Conservation (phyloP, 257 asterid genomes). For the Lycium ferocissimum region DNA sequence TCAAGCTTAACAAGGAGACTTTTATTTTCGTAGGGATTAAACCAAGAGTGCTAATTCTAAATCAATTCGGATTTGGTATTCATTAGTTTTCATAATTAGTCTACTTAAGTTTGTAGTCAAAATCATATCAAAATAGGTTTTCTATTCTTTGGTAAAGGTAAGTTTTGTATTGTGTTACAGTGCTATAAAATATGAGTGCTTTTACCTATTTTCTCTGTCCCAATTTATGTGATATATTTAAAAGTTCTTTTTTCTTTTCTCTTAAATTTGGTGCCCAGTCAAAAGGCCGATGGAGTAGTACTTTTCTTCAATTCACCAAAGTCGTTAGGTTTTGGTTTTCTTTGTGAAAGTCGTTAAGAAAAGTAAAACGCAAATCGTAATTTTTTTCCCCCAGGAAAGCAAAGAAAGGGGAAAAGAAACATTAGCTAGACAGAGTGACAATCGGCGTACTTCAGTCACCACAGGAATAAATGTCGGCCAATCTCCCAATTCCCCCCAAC, state of each 20-base stretch:
- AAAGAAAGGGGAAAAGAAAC: not conserved
- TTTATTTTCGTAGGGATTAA: not conserved
- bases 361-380: not conserved
- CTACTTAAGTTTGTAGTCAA: not conserved
- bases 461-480: constrained; percentile 34
- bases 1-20: not conserved
- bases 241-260: too few species aligned
- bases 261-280: too few species aligned
- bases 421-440: not conserved
- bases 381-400: not conserved
- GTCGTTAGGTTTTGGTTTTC: not conserved
- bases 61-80: not conserved
- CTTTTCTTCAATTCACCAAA: too few species aligned
- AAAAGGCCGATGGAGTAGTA: too few species aligned
- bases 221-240: too few species aligned
- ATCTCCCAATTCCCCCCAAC: constrained; percentile 20
- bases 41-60: not conserved
- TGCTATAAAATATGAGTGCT: too few species aligned
- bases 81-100: not conserved
- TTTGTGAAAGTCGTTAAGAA: not conserved
- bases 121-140: not conserved
- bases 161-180: not conserved
- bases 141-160: not conserved
- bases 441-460: not conserved
- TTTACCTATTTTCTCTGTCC: too few species aligned